Conservation (phyloP, 345 rosid genomes). For the Murraya koenigii region DNA sequence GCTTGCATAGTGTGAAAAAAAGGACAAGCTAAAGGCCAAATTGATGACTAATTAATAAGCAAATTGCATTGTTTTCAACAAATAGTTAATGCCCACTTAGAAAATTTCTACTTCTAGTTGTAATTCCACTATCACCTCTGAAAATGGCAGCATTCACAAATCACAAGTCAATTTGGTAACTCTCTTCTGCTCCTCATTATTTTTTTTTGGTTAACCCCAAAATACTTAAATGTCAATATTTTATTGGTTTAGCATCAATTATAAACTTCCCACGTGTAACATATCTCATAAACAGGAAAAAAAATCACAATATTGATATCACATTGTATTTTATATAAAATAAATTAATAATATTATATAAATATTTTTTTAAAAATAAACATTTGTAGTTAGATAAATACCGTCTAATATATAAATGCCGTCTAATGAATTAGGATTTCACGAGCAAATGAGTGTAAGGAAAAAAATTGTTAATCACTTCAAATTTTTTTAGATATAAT, state of each 20-base stretch:
- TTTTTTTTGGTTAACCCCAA: neutral
- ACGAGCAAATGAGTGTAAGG: neutral
- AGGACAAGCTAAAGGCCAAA: neutral
- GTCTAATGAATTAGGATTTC: too few species aligned
- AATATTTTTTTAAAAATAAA: too few species aligned
- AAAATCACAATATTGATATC: neutral
- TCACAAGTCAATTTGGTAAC: slow-evolving; percentile 7
- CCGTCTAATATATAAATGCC: too few species aligned
- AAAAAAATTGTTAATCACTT: too few species aligned
- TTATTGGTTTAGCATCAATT: slow-evolving; percentile 2
- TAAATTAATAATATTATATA: too few species aligned
- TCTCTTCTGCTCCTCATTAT: neutral
- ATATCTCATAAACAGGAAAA: neutral
- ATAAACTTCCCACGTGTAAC: neutral
- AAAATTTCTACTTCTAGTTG: slow-evolving; percentile 3
- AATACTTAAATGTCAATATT: slow-evolving; percentile 3
- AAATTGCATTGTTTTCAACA: slow-evolving; percentile 7
- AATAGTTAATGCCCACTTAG: slow-evolving; percentile 8
- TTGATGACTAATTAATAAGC: neutral
- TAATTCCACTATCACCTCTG: slow-evolving; percentile 11
- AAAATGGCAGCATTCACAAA: neutral
- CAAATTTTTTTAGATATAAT: too few species aligned
- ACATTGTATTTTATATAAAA: too few species aligned
- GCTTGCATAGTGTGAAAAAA: neutral
- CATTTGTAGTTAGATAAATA: neutral